Conservation (phyloP, 2,329 filamentous ascomycete species). For the Samsoniella hepiali region DNA sequence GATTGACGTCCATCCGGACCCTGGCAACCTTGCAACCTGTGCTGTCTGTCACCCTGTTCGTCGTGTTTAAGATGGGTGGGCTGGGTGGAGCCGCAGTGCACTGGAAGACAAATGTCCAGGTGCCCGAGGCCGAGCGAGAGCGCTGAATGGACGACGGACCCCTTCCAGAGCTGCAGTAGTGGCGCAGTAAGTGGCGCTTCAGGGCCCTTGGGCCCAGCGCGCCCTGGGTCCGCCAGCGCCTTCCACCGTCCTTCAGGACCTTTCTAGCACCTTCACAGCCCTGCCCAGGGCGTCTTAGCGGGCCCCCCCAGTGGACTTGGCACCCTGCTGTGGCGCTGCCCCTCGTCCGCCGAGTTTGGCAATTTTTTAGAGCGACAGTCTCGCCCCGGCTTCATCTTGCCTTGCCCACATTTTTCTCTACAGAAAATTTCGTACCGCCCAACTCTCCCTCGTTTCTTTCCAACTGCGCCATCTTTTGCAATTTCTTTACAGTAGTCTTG, state of each 20-base stretch:
- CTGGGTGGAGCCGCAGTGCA: neutral
- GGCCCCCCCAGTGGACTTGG: neutral
- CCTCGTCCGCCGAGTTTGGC: conserved; percentile 8
- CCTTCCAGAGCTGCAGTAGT: neutral
- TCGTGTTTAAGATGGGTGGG: conserved; percentile 5
- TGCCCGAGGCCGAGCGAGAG: neutral
- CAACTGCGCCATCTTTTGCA: neutral
- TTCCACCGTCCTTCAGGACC: neutral
- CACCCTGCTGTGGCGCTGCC: neutral
- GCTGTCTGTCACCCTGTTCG: neutral
- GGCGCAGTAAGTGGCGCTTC: neutral
- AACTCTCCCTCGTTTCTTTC: neutral
- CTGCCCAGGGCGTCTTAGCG: neutral
- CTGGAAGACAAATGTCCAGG: neutral
- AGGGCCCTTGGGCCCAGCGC: neutral
- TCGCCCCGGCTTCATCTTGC: neutral
- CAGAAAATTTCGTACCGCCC: conserved; percentile 13
- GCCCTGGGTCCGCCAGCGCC: neutral
- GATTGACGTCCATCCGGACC: neutral
- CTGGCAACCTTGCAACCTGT: neutral
- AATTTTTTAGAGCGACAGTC: conserved; percentile 4
- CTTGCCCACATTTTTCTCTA: conserved; percentile 5
- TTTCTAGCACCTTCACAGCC: neutral
- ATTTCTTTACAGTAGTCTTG: neutral
- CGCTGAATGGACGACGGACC: neutral